Percentiles rank a stretch among this genome's conserved stretches.
Conservation (phyloP, 1,139 yeast species). For the Zygoascus hellenicus region DNA sequence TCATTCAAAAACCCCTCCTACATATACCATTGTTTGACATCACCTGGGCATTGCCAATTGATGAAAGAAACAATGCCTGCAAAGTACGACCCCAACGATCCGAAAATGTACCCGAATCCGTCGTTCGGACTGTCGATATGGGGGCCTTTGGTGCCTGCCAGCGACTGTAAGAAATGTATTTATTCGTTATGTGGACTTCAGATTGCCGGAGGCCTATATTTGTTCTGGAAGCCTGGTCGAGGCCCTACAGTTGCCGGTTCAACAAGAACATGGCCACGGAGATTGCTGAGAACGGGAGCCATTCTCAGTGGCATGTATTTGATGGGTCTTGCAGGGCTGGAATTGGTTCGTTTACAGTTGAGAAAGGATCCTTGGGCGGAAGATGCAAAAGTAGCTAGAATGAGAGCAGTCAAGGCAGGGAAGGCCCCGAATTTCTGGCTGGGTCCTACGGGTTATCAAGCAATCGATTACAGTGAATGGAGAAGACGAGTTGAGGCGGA, state of each 20-base stretch:
- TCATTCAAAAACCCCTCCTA: too few species aligned
- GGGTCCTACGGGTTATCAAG: conserved; percentile 31
- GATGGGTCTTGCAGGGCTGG: conserved; percentile 27
- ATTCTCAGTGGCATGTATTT: conserved; percentile 27
- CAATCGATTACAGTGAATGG: conserved; percentile 31
- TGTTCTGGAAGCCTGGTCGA: conserved; percentile 30
- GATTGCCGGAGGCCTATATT: conserved; percentile 26
- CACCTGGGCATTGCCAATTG: too few species aligned
- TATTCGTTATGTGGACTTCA: conserved; percentile 29
- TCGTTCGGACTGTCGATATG: conserved; percentile 31
- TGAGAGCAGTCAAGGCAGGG: conserved; percentile 18
- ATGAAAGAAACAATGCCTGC: conserved; percentile 8
- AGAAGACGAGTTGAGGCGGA: conserved; percentile 24
- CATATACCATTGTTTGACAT: too few species aligned
- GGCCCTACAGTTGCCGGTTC: conserved; percentile 15
- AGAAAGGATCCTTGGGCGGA: conserved; percentile 34
- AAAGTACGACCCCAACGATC: conserved; percentile 10
- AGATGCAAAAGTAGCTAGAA: conserved; percentile 32
- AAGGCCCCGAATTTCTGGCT: conserved; percentile 28
- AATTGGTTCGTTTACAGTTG: conserved; percentile 27
- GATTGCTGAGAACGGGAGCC: conserved; percentile 24
- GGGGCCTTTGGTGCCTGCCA: conserved; percentile 37
- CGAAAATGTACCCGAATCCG: conserved; percentile 25
- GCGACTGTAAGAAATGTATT: conserved; percentile 31
- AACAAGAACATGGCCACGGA: conserved; percentile 23